Base-by-base conservation (phyloP, 1,139 yeast species). In the Eremothecium coryli region DNA sequence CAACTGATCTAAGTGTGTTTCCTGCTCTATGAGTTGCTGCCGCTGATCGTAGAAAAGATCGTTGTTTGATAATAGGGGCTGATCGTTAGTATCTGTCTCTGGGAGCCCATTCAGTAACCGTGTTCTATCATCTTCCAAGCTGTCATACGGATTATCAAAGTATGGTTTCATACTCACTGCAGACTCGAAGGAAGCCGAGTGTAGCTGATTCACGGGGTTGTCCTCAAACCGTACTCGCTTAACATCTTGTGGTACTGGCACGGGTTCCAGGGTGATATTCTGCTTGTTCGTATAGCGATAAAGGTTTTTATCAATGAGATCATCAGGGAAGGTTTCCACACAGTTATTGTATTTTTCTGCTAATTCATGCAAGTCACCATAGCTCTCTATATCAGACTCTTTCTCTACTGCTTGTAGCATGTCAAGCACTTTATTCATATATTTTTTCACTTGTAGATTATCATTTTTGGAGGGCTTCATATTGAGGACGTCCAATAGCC, bases 31-130 rank as follows among this genome's bases (percentile, higher is more conserved):
- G 15, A 56, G 35, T 26, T 49, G 49, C 32, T 53, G 52, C 32
- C 50, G 55, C 26, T 56, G 60, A 31, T 45, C 44, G n/a, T 44
- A 38, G 20, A 53, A 52, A 3, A 54, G 29, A 13, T 53, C 59
- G 24, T 47, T 47, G 33, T 54, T 53, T 2, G 58, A 43, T 3
- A 48, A 33, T 11, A 26, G 40, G 2, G 46, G 43, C 13, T 41
- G 27, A 5, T 37, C 23, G 2, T 18, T 20, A 12, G 31, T 18
- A 9, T 23, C 29, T 18, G 26, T 24, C 12, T 29, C 20, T 8
- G 29, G 23, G 11, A 17, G 32, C 8, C 34, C 26, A 22, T 21
- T 24, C 25, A 34, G 26, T 18, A 42, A 33, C 18, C 33, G 31
- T 23, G 28, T 23, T 32, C 32, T 36, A 13, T 38, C 37, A 14